A percentile compares a stretch with the other conserved stretches of the same genome.
Conservation (phyloP, 805 yeast species). For the Cyberlindnera subsufficiens region DNA sequence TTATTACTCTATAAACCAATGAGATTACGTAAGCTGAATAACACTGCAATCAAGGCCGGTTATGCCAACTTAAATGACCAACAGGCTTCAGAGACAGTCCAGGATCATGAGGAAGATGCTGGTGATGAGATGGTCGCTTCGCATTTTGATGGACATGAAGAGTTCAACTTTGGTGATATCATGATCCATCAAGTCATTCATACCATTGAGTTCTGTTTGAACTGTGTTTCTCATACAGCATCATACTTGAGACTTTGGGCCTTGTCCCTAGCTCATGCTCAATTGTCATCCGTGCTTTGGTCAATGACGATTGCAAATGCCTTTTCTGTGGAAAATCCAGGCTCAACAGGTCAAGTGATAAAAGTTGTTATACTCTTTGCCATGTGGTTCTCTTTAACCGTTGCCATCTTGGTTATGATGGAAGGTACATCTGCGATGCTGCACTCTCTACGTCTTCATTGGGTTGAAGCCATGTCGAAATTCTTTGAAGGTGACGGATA, state of each 20-base stretch:
- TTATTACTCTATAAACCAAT: slow-evolving; percentile 80
- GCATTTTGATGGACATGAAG: slow-evolving; percentile 34
- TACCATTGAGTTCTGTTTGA: slow-evolving; percentile 94
- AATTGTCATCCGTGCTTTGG: slow-evolving; percentile 93
- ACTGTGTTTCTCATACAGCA: slow-evolving; percentile 98
- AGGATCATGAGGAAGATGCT: slow-evolving; percentile 37
- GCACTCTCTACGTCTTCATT: slow-evolving; percentile 95
- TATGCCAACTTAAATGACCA: slow-evolving; percentile 39
- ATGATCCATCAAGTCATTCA: slow-evolving; percentile 97
- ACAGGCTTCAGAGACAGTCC: slow-evolving; percentile 24
- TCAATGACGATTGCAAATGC: slow-evolving; percentile 85
- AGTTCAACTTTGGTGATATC: slow-evolving; percentile 81
- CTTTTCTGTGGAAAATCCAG: slow-evolving; percentile 45
- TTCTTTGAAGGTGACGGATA: slow-evolving; percentile 96
- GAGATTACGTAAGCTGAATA: slow-evolving; percentile 53
- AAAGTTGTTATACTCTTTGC: slow-evolving; percentile 79
- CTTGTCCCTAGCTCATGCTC: slow-evolving; percentile 93
- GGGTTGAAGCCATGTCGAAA: slow-evolving; percentile 99
- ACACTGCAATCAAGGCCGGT: slow-evolving; percentile 42
- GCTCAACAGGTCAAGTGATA: slow-evolving; percentile 57
- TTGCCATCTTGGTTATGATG: slow-evolving; percentile 88
- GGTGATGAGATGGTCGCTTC: slow-evolving; percentile 39
- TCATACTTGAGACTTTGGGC: slow-evolving; percentile 97
- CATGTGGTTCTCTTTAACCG: slow-evolving; percentile 92
- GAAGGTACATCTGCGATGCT: slow-evolving; percentile 99